Percentiles rank a stretch among this genome's conserved stretches.
These are phyloP conservation scores for Deinandra increscens DNA, from an alignment of 129 eudicot genomes.

Conservation along the genomic window DNA sequence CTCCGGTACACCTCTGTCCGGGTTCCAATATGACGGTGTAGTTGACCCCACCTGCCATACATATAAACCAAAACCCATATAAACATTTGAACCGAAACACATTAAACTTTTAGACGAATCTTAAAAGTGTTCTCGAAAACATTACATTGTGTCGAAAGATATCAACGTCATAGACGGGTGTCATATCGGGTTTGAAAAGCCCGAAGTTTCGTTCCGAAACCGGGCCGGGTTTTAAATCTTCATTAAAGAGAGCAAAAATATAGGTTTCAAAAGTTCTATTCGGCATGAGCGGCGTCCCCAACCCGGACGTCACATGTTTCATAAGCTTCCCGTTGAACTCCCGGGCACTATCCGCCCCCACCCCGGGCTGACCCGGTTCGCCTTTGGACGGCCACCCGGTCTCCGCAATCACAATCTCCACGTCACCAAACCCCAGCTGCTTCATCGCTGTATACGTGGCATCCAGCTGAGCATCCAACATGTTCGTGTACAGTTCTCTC, in stretches of 20 bases:
- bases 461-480: conserved; percentile 82
- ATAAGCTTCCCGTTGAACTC: conserved; percentile 63
- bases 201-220: conserved; percentile 71
- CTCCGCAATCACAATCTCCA: conserved; percentile 74
- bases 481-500: conserved; percentile 56
- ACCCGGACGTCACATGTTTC: conserved; percentile 60
- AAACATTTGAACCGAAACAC: background rate
- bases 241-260: conserved; percentile 79
- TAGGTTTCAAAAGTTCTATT: conserved; percentile 69
- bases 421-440: conserved; percentile 45
- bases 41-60: conserved; percentile 49
- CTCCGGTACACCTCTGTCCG: conserved; percentile 23
- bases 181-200: conserved; percentile 63
- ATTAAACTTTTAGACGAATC: background rate
- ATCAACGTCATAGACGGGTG: conserved; percentile 62
- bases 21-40: conserved; percentile 37
- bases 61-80: background rate
- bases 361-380: conserved; percentile 60
- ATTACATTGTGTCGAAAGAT: conserved; percentile 50
- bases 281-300: conserved; percentile 95
- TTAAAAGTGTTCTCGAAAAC: background rate
- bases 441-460: conserved; percentile 75
- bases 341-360: conserved; percentile 52
- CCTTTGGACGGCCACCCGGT: conserved; percentile 96
- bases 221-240: conserved; percentile 80